Evolutionary conservation across 176 grass and related monocot genomes (phyloP), one percentile per base, ranked within the genome.

Genomic region (Metroxylon sagu): DNA sequence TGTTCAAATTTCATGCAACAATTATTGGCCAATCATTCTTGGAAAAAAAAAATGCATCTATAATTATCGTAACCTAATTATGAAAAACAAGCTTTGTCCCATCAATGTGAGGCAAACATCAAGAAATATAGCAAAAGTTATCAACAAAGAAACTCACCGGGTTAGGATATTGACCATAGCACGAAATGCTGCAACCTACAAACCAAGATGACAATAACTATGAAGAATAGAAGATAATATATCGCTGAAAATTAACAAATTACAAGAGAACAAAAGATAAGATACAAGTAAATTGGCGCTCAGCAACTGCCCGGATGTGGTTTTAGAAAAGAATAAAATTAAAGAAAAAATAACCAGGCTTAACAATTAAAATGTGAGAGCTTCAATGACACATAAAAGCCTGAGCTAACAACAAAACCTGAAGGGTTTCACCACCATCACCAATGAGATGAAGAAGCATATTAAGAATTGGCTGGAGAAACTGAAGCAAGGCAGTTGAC

Each of bases 141-240:
- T 49, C 15, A 54, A 68, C 10, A 18, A 53, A 26, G 5, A 56
- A 16, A 67, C 49, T 39, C 83, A 97, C 93, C 93, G 59, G 21
- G 87, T 98, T 73, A 98, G 71, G 72, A 98, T 98, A 79, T 98
- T 98, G 60, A 98, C 93, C 93, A 98, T 98, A 50, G 93, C 87
- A 56, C 93, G 87, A 79, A 98, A 98, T 56, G 93, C 93, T 52
- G 93, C 93, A 74, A 98, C 93, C 93, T 98, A 66, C 50, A 75
- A 71, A 29, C 69, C 26, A 19, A 53, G n/a, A 54, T 75, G 28
- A 48, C 55, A 53, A 48, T 59, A 54, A 50, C 52, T 18, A 35
- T 28, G 51, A 19, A 50, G 55, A 14, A 75, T 67, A 51, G 48
- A 39, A 62, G 35, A 27, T 65, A 51, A 64, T 74, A 21, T 49